These are phyloP conservation scores for Diaporthe helianthi DNA, from an alignment of 2,329 filamentous ascomycete species.

Conservation along the genomic window DNA sequence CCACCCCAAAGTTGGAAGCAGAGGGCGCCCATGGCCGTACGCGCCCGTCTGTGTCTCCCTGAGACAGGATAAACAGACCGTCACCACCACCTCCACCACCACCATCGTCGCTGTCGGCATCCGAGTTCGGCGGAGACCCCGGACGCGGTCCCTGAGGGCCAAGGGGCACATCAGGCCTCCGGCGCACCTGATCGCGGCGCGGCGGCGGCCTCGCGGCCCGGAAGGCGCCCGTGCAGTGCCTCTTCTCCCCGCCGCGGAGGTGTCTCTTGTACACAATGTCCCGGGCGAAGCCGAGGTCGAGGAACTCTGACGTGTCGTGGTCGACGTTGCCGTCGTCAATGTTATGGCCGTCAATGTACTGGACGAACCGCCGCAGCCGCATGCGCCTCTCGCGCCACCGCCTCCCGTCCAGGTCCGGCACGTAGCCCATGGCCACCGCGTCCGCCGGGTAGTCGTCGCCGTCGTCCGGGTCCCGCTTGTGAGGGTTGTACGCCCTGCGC, in stretches of 20 bases:
- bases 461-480: constrained; percentile 9
- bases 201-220: constrained; percentile 5
- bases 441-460: constrained; percentile 20
- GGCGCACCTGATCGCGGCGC: background rate
- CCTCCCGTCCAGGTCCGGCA: constrained; percentile 16
- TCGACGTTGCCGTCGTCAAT: constrained; percentile 14
- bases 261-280: background rate
- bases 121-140: background rate
- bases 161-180: background rate
- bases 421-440: constrained; percentile 27
- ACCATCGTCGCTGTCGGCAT: background rate
- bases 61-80: too few relatives aligned
- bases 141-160: too few relatives aligned
- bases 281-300: constrained; percentile 24
- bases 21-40: background rate
- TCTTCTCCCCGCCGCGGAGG: background rate
- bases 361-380: constrained; percentile 27
- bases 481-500: constrained; percentile 23
- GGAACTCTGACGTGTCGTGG: background rate
- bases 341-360: background rate
- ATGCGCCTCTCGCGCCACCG: constrained; percentile 31
- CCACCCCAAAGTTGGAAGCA: background rate
- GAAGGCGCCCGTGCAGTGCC: background rate
- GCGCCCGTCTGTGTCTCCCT: background rate
- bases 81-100: background rate